Base-by-base conservation (phyloP, 768 basidiomycete species). In the Macrolepiota dolichaula region DNA sequence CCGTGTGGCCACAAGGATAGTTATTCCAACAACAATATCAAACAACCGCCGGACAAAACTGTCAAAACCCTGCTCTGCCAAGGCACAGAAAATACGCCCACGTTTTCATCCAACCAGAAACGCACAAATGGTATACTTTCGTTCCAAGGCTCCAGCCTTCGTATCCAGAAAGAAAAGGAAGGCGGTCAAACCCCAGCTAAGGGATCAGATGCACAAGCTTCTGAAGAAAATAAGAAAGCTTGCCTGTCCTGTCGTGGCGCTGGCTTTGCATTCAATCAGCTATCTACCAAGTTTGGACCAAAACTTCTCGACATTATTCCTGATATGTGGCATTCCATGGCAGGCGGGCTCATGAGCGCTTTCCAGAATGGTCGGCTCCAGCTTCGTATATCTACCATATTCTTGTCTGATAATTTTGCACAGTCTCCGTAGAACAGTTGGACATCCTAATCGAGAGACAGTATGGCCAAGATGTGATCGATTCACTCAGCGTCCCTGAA, bases 61-160 rank as follows among this genome's bases (percentile, higher is more conserved):
- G 87, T 98, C 64, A 94, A 94, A 77, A 99, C 93, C 0, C 98
- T 98, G 75, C 78, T 98, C 4, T 98, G 96, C 69, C 92, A 94
- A 68, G 97, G 98, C 71, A 81, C 84, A 7, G 87, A 89, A 44
- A 84, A 90, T 57, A 97, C 95, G 0, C 97, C 97, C 2, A 88
- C 96, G 1, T 98, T 98, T 70, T 81, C 88, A 1, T 83, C 81
- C 67, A 77, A 79, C 7, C 83, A 85, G 54, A 85, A 84, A 62
- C 71, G 79, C 19, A 73, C 75, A 51, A 83, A 89, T 17, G 94
- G 91, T 1, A 91, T 98, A 40, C 76, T 96, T 19, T 92, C 94
- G 1, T 86, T 95, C 68, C 79, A 81, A 55, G 77, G 77, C 35
- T 70, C 74, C 2, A 76, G 77, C 53, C 55, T 70, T 4, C 54